These are phyloP conservation scores for Teratosphaeria epicoccoides DNA, from an alignment of 2,329 filamentous ascomycete species.

Conservation along the genomic window DNA sequence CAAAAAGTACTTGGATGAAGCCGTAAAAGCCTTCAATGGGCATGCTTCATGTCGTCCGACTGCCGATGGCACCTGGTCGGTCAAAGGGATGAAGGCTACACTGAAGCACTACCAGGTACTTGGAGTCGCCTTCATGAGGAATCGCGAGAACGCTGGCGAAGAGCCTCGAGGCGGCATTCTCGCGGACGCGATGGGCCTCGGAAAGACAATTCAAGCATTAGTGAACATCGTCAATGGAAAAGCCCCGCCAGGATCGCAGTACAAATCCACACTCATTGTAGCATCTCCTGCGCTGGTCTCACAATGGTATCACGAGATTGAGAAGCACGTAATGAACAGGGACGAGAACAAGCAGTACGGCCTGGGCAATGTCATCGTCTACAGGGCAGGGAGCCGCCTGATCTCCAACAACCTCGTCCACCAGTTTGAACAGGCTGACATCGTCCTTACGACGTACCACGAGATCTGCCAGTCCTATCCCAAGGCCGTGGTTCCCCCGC, in stretches of 20 bases:
- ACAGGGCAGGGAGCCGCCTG: slow-evolving; percentile 10
- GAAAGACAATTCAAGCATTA: slow-evolving; percentile 69
- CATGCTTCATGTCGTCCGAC: slow-evolving; percentile 22
- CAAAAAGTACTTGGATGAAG: slow-evolving; percentile 27
- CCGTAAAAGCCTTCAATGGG: slow-evolving; percentile 33
- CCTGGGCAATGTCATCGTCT: slow-evolving; percentile 9
- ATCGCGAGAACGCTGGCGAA: slow-evolving; percentile 33
- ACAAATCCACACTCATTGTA: slow-evolving; percentile 34
- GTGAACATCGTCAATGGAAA: slow-evolving; percentile 36
- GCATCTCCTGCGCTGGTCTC: slow-evolving; percentile 29
- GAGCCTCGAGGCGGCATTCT: slow-evolving; percentile 60
- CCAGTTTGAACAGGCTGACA: slow-evolving; percentile 12
- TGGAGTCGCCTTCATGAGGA: slow-evolving; percentile 44
- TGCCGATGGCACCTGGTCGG: slow-evolving; percentile 26
- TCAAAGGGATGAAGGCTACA: slow-evolving; percentile 27
- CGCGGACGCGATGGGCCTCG: slow-evolving; percentile 98
- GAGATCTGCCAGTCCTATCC: slow-evolving; percentile 35
- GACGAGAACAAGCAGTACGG: slow-evolving; percentile 13
- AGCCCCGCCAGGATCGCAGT: slow-evolving; percentile 8
- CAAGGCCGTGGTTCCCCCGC: slow-evolving; percentile 27
- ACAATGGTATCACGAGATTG: slow-evolving; percentile 30
- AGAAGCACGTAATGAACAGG: slow-evolving; percentile 10
- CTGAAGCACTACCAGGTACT: slow-evolving; percentile 44
- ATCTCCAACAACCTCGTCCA: slow-evolving; percentile 3
- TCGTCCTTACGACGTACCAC: slow-evolving; percentile 33